Percentiles rank a stretch among this genome's conserved stretches.
phyloP scores from a whole-genome alignment of 495 filamentous ascomycete genomes.

The Penicillium malachiteum region DNA sequence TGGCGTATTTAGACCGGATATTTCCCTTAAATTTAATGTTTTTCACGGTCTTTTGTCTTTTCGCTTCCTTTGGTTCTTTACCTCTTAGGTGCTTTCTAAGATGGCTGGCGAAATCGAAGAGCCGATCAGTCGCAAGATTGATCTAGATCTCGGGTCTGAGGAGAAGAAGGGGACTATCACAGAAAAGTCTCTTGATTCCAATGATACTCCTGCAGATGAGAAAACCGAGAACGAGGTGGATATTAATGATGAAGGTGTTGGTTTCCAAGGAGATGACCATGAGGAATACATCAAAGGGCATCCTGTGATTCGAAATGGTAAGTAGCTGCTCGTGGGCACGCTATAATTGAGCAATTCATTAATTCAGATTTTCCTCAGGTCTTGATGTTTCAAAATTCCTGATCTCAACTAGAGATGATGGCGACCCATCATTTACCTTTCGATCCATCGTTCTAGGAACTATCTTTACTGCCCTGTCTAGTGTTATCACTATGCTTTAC shows the following conservation, averaged over 20 bases:
- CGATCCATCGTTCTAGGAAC: conserved; percentile 27
- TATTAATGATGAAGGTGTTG: background rate
- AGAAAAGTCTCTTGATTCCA: background rate
- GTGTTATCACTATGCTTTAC: conserved; percentile 35
- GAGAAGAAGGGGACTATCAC: background rate
- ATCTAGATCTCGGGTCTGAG: background rate
- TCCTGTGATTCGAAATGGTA: conserved; percentile 34
- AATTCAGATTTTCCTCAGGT: conserved; percentile 7
- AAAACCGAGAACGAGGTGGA: background rate
- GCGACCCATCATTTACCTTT: conserved; percentile 28
- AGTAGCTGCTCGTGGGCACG: background rate
- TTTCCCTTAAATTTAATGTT: background rate
- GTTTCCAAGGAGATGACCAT: background rate
- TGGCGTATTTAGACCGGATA: background rate
- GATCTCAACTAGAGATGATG: conserved; percentile 25
- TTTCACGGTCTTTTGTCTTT: background rate
- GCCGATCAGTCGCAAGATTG: background rate
- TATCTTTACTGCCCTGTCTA: conserved; percentile 30
- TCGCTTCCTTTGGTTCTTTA: background rate
- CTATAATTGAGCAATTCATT: background rate
- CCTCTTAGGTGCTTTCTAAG: background rate
- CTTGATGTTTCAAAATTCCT: conserved; percentile 28
- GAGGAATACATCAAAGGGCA: conserved; percentile 32
- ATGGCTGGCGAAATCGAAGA: background rate
- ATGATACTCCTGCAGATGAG: background rate